Evolutionary conservation across 1,284 basidiomycete genomes (phyloP), one percentile per base, ranked within the genome.

Genomic region (Cutaneotrichosporon mucoides): DNA sequence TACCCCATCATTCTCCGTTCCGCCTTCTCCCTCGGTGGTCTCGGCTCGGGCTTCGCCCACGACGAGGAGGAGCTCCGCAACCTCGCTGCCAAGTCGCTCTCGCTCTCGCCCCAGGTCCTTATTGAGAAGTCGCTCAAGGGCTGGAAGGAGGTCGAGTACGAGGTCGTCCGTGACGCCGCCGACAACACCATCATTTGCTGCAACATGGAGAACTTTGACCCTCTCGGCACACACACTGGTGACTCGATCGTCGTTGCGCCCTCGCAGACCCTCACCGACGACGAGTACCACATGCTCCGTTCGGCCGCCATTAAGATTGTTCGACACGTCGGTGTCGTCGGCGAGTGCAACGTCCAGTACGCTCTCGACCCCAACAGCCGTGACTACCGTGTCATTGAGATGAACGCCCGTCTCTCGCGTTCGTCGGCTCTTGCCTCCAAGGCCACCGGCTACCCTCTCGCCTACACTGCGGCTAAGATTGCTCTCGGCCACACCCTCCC

Each of bases 161-260:
- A 99, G 79, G 96, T 99, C 58, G 94, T 99, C 69, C 89, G 96
- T 64, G 96, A 99, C 78, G 92, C 86, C 91, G 93, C 81, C 82
- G 91, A 99, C 76, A 76, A 76, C 78, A 96, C 92, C 74, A 98
- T 99, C 80, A 97, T 94, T 4, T 94, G 97, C 68, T 99, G 96
- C 80, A 99, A 99, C 81, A 99, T 99, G 95, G 95, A 99, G 80
- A 99, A 99, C 81, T 99, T 99, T 70, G 96, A 99, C 76, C 96
- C 96, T 15, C 87, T 99, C 63, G 96, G 96, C 66, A 98, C 92
- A 45, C 96, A 99, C 79, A 99, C 96, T n/a, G 96, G 96, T 72
- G 96, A 99, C 78, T 99, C 95, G n/a, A 99, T 99, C 72, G 96
- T 99, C 73, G 93, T 99, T 47, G 96, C 96, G 5, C 96, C 96